phyloP scores from a whole-genome alignment of 106 monocot genomes.

The Triglochin maritima region DNA sequence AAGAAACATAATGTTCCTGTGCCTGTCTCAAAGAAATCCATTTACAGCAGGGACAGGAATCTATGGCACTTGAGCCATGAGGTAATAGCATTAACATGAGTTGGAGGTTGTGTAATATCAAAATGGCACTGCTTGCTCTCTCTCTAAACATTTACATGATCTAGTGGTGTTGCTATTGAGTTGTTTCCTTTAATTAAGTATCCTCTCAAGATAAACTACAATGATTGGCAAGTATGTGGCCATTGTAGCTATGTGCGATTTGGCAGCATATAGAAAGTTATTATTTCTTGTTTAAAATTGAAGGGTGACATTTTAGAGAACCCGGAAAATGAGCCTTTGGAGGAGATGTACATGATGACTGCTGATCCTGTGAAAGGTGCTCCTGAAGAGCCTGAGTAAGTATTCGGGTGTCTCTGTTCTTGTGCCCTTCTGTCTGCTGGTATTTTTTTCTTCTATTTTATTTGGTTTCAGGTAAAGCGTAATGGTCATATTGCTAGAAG shows the following conservation, averaged over 20 bases:
- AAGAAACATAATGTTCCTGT: constrained; percentile 85
- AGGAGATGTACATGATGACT: constrained; percentile 96
- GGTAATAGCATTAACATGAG: constrained; percentile 24
- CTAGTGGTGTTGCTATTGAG: too few relatives aligned
- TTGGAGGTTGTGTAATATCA: neutral
- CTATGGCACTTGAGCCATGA: constrained; percentile 99
- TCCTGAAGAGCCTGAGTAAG: constrained; percentile 75
- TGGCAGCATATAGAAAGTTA: neutral
- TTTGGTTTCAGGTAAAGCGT: neutral
- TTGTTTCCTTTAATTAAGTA: too few relatives aligned
- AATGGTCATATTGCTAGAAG: neutral
- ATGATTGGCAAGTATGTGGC: too few relatives aligned
- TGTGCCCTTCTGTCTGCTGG: neutral
- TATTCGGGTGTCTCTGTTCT: neutral
- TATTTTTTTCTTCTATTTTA: neutral
- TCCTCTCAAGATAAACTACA: too few relatives aligned
- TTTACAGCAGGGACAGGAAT: constrained; percentile 95
- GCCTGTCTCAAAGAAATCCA: constrained; percentile 86
- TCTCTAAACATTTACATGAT: too few relatives aligned
- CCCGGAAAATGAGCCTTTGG: constrained; percentile 79
- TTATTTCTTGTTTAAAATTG: constrained; percentile 1
- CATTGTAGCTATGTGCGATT: too few relatives aligned
- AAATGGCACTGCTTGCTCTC: neutral
- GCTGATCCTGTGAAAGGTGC: constrained; percentile 72
- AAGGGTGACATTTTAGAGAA: constrained; percentile 94